Evolutionary conservation across 345 rosid species (phyloP).

Genomic region (Euphorbia lathyris): DNA sequence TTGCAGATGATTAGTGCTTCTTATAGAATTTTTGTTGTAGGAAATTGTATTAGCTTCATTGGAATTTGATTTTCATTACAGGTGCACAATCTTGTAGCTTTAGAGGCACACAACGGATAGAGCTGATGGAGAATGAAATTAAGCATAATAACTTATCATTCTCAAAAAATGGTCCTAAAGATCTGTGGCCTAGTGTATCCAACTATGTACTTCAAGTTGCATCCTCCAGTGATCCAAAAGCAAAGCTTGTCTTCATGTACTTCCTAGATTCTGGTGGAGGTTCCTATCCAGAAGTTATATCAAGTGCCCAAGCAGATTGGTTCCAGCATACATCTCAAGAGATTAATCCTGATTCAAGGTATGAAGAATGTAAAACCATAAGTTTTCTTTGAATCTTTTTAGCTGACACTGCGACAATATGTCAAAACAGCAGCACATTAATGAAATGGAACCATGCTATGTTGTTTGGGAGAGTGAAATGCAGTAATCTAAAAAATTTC

Average conservation of each 20-base stretch:
- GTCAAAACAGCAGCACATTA: not conserved
- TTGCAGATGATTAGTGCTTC: conserved; percentile 4
- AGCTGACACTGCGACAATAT: not conserved
- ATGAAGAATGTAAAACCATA: not conserved
- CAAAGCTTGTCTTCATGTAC: conserved; percentile 51
- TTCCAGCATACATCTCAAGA: conserved; percentile 46
- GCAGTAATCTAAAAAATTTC: not conserved
- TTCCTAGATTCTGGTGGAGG: conserved; percentile 95
- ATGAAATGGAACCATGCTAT: not conserved
- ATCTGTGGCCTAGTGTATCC: conserved; percentile 84
- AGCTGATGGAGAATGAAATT: conserved; percentile 54
- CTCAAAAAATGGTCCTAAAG: conserved; percentile 53
- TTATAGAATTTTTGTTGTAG: not conserved
- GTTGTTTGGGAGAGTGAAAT: not conserved
- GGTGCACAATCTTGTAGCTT: conserved; percentile 47
- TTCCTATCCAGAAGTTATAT: conserved; percentile 76
- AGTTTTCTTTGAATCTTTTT: conserved; percentile 1
- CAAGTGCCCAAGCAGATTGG: conserved; percentile 78
- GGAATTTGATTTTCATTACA: conserved; percentile 14
- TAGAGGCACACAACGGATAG: conserved; percentile 51
- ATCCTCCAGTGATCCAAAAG: conserved; percentile 32
- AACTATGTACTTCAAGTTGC: conserved; percentile 58
- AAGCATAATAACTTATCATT: conserved; percentile 42
- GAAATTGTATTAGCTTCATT: conserved; percentile 8
- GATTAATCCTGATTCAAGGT: conserved; percentile 71